Evolutionary conservation across 352 stramenopile species (phyloP).

Genomic region (Stramenopiles sp.): DNA sequence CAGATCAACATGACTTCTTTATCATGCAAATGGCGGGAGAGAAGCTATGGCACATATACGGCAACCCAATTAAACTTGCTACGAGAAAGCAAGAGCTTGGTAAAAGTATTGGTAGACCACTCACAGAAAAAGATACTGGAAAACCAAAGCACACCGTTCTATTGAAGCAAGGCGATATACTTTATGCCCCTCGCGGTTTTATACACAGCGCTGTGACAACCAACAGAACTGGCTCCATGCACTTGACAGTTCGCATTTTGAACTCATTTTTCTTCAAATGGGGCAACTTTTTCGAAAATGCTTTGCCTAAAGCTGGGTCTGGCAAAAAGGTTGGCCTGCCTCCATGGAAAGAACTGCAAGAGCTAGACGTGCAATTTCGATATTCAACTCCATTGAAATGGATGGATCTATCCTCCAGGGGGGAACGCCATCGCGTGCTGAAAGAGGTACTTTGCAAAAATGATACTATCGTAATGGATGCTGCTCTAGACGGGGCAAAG

Average conservation of each 20-base stretch:
- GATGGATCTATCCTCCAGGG: not conserved
- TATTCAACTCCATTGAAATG: not conserved
- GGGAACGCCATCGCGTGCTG: not conserved
- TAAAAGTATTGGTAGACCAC: not conserved
- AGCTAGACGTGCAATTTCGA: not conserved
- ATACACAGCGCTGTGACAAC: slow-evolving; percentile 26
- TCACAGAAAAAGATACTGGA: not conserved
- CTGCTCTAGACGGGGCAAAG: too few relatives aligned
- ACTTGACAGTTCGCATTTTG: not conserved
- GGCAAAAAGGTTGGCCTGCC: not conserved
- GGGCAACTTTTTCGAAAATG: slow-evolving; percentile 3
- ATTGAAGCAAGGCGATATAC: slow-evolving; percentile 33
- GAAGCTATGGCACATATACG: slow-evolving; percentile 40
- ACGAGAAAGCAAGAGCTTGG: not conserved
- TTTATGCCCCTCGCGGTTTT: slow-evolving; percentile 42
- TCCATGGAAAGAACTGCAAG: not conserved
- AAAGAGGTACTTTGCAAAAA: not conserved
- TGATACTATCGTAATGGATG: not conserved
- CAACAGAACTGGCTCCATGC: not conserved
- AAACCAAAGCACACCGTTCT: slow-evolving; percentile 18
- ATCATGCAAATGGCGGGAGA: slow-evolving; percentile 36
- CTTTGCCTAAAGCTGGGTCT: not conserved
- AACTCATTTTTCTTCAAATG: not conserved
- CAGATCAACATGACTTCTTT: slow-evolving; percentile 46
- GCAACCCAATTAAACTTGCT: slow-evolving; percentile 33